These are phyloP conservation scores for Lipomyces mesembrius DNA, from an alignment of 805 yeast genomes.

Conservation along the genomic window DNA sequence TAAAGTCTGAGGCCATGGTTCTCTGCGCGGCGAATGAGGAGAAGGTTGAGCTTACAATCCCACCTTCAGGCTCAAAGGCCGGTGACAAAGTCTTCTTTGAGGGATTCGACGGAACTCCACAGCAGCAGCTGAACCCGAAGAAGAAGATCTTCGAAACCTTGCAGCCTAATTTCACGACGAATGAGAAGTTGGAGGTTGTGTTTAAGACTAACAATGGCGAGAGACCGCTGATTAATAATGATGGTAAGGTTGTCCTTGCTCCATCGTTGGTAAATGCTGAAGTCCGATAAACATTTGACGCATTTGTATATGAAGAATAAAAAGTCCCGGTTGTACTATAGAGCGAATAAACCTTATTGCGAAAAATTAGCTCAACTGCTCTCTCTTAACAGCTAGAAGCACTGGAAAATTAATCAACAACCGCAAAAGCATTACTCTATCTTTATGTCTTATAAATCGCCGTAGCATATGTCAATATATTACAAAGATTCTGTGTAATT, in stretches of 20 bases:
- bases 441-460: neutral
- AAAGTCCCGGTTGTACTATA: neutral
- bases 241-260: constrained; percentile 78
- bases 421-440: neutral
- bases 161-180: constrained; percentile 89
- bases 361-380: no score
- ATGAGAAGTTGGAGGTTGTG: constrained; percentile 72
- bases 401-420: no score
- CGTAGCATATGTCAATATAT: neutral
- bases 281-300: constrained; percentile 61
- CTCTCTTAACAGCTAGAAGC: no score
- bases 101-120: constrained; percentile 86
- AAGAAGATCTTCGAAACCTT: constrained; percentile 96
- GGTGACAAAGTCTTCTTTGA: constrained; percentile 97
- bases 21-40: constrained; percentile 74
- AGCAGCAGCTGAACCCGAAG: constrained; percentile 92
- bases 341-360: neutral
- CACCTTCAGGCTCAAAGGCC: constrained; percentile 89
- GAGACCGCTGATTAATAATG: constrained; percentile 72
- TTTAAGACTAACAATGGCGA: constrained; percentile 70
- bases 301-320: neutral
- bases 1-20: constrained; percentile 95
- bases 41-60: constrained; percentile 90
- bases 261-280: constrained; percentile 72
- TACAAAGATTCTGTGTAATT: neutral